These are phyloP conservation scores for Agaricales sp. DNA, from an alignment of 1,284 basidiomycete species.

Conservation along the genomic window DNA sequence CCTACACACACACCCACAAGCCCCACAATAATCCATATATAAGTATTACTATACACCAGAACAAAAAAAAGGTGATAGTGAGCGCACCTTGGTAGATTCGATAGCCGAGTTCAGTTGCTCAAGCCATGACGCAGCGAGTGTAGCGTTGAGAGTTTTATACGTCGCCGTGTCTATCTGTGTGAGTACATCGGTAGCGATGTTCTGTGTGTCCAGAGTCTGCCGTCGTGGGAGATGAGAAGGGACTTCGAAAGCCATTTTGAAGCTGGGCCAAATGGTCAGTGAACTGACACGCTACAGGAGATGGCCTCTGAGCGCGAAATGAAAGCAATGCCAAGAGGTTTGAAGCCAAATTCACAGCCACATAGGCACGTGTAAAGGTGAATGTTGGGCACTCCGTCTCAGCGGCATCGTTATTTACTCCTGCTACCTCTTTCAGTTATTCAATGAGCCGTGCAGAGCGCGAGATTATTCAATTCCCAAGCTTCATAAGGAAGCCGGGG, in stretches of 20 bases:
- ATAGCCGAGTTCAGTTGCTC: constrained; percentile 61
- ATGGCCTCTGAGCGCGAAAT: too few species aligned
- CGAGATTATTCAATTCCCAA: too few species aligned
- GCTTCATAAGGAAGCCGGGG: too few species aligned
- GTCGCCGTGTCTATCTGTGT: constrained; percentile 56
- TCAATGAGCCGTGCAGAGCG: too few species aligned
- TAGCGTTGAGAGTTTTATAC: constrained; percentile 42
- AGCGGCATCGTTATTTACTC: too few species aligned
- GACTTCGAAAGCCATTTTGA: constrained; percentile 57
- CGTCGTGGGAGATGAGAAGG: constrained; percentile 58
- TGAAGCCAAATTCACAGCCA: too few species aligned
- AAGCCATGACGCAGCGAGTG: constrained; percentile 57
- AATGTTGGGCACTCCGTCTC: too few species aligned
- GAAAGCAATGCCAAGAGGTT: too few species aligned
- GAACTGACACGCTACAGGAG: neutral
- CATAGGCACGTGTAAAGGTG: too few species aligned
- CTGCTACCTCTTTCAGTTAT: too few species aligned
- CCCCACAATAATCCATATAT: neutral
- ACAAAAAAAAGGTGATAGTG: constrained; percentile 1
- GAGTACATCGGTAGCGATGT: constrained; percentile 59
- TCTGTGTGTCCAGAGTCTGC: constrained; percentile 33
- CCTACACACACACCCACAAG: constrained; percentile 24
- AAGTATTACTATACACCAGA: constrained; percentile 3
- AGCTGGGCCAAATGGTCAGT: too few species aligned
- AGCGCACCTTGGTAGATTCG: constrained; percentile 48